These are phyloP conservation scores for Misopates orontium DNA, from an alignment of 257 asterid genomes.

Conservation along the genomic window DNA sequence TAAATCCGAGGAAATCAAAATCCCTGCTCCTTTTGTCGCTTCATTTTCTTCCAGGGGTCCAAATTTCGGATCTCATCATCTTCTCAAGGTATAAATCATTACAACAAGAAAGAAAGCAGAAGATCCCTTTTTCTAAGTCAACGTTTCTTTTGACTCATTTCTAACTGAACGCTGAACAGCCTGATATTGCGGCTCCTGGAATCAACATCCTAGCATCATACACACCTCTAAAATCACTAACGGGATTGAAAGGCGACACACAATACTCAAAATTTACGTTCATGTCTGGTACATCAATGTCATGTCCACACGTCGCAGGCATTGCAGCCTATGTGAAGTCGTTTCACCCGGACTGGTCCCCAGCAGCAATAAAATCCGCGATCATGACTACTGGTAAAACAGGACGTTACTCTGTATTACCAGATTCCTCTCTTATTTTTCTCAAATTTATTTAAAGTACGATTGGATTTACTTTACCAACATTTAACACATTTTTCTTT, in stretches of 20 bases:
- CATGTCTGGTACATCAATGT: constrained; percentile 96
- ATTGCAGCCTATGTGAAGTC: constrained; percentile 87
- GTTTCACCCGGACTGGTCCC: constrained; percentile 81
- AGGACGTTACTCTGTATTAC: no score
- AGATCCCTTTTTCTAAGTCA: background rate
- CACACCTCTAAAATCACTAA: constrained; percentile 68
- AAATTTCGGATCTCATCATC: constrained; percentile 52
- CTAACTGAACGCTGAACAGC: constrained; percentile 48
- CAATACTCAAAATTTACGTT: constrained; percentile 64
- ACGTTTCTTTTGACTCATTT: constrained; percentile 4
- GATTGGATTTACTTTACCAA: no score
- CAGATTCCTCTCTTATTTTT: no score
- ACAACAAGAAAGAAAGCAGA: background rate
- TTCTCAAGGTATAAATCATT: constrained; percentile 60
- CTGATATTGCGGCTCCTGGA: constrained; percentile 91
- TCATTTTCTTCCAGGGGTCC: constrained; percentile 95
- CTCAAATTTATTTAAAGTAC: no score
- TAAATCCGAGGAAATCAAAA: constrained; percentile 60
- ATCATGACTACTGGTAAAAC: constrained; percentile 75
- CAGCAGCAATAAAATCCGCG: constrained; percentile 87
- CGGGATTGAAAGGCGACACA: constrained; percentile 70
- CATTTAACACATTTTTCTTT: no score
- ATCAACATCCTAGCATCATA: constrained; percentile 85
- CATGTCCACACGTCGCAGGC: constrained; percentile 91
- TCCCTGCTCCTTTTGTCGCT: constrained; percentile 71